A percentile compares a stretch with the other conserved stretches of the same genome.
phyloP scores from a whole-genome alignment of 2,329 filamentous ascomycete species.

The Monosporascus sp. region DNA sequence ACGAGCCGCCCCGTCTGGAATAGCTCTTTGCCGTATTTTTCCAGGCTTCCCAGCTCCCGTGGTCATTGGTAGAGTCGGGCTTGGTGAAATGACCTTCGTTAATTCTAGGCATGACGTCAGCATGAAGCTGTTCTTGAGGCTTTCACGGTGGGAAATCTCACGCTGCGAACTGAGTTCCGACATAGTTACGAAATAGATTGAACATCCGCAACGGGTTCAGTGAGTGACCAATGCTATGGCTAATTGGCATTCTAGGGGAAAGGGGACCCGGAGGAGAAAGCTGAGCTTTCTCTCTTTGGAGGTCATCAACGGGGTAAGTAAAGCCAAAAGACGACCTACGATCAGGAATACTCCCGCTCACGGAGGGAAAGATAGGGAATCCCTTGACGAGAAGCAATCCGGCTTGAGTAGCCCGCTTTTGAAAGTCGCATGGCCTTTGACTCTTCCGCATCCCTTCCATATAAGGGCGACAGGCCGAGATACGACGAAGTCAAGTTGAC shows the following conservation, averaged over 20 bases:
- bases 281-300: too few species aligned
- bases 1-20: slow-evolving; percentile 37
- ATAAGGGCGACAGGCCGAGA: slow-evolving; percentile 65
- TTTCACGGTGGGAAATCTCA: slow-evolving; percentile 1
- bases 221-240: too few species aligned
- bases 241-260: too few species aligned
- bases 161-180: slow-evolving; percentile 67
- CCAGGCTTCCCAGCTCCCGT: slow-evolving; percentile 5
- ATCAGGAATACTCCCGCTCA: slow-evolving; percentile 65
- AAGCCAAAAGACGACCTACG: slow-evolving; percentile 11
- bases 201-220: slow-evolving; percentile 46
- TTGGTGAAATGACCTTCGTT: slow-evolving; percentile 77
- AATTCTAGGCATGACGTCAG: slow-evolving; percentile 38
- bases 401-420: slow-evolving; percentile 64
- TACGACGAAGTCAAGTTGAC: slow-evolving; percentile 60
- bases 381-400: slow-evolving; percentile 64
- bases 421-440: slow-evolving; percentile 65
- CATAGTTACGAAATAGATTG: slow-evolving; percentile 79
- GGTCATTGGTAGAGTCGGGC: slow-evolving; percentile 32
- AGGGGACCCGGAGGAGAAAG: too few species aligned
- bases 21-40: slow-evolving; percentile 22
- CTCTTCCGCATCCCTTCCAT: slow-evolving; percentile 62
- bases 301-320: too few species aligned
- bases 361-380: slow-evolving; percentile 63
- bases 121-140: not conserved